Evolutionary conservation across 257 asterid species (phyloP), one percentile per base, ranked within the genome.

Genomic region (Gentiana macrophylla): DNA sequence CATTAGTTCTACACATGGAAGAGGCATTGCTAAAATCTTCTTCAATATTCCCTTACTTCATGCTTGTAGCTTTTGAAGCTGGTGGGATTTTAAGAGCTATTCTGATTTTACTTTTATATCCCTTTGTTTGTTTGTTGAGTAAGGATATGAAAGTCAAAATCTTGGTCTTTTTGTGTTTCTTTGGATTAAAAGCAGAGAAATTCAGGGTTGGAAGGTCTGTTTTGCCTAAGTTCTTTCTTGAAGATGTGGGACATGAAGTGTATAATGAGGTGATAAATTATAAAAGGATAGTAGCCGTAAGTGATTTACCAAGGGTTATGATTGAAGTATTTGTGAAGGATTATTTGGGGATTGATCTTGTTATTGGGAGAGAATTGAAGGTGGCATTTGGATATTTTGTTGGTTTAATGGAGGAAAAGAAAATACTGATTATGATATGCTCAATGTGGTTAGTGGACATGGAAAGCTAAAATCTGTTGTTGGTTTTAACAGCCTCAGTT

Each of bases 21-120:
- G 75, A 57, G 37, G 71, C 67, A 33, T 32, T 73, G 69, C 54
- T 73, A 13, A 61, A 51, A 37, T 73, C 79, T 3, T 59, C 65
- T 38, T 68, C 74, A 4, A 47, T 61, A 4, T 73, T 73, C 36
- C 79, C 72, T 2, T 73, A 73, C 61, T 73, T 73, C 62, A 59
- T 73, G 68, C 50, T 73, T 35, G 75, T 68, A 24, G 79, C 79
- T n/a, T 73, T 69, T 52, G 79, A 73, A 59, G 75, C 72, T 3
- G 79, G 79, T 6, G 57, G 79, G 33, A 59, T 69, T 24, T 6
- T 73, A 4, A 60, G 79, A 53, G 72, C 72, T 12, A 34, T 65
- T 5, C 35, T 61, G 11, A 68, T 73, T 50, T 65, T 64, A 44
- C 54, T 73, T 9, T 57, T 61, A 35, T 69, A 73, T 56, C 79